Evolutionary conservation across 257 asterid species (phyloP), one percentile per base, ranked within the genome.

Genomic region (Solanum paucissectum): DNA sequence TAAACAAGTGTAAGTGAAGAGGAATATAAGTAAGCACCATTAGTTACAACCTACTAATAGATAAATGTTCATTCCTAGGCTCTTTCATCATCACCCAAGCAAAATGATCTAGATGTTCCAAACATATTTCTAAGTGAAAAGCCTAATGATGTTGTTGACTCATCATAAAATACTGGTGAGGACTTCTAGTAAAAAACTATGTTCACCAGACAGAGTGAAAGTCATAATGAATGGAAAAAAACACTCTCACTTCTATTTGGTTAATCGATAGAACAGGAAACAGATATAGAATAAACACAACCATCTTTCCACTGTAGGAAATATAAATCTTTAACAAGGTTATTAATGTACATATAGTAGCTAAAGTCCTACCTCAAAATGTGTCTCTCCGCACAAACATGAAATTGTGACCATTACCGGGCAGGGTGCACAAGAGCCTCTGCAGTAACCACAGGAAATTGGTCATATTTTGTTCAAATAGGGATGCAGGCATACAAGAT

Each of bases 361-460:
- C 33, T 85, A 27, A 86, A 83, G 77, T 87, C 97, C 91, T 55
- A 95, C 99, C 99, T 96, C 98, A 68, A 94, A 95, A 82, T 93
- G 95, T 18, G 99, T 94, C 85, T 91, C 90, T 73, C 99, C 98
- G 83, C 99, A 96, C 66, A 91, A 91, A 91, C 98, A 96, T 64
- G 98, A 92, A 86, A 96, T 94, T 86, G 92, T 93, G 92, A 96
- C 98, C 96, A 93, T 95, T 91, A 95, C 83, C 2, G 98, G 99
- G 88, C 99, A 96, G 88, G 99, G 99, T 89, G 97, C 96, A 90
- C 99, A 95, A 49, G 93, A 92, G 88, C 99, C 99, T 93, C 99
- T 96, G 88, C 92, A 91, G 86, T 83, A 87, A 91, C 85, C 90
- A 91, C 23, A 92, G 87, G 88, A 40, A 55, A 87, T 89, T 71